These are phyloP conservation scores for Myriosclerotinia curreyana DNA, from an alignment of 2,329 filamentous ascomycete species.

Conservation along the genomic window DNA sequence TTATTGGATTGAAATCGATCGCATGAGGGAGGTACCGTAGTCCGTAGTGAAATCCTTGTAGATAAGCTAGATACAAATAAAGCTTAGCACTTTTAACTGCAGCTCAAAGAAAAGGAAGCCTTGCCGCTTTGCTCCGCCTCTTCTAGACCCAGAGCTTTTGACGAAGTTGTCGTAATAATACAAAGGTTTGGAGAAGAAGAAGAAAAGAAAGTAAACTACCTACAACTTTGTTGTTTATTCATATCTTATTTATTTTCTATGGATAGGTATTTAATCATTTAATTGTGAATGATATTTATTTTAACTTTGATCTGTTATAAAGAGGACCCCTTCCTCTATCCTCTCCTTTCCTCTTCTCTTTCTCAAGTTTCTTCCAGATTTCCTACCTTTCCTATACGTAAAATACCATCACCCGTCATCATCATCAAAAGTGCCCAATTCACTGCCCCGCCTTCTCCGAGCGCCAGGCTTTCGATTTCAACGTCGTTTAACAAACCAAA, in stretches of 20 bases:
- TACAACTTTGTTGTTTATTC: background rate
- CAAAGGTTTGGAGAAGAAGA: background rate
- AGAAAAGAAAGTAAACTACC: background rate
- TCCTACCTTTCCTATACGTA: background rate
- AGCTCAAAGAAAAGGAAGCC: background rate
- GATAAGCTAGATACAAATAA: background rate
- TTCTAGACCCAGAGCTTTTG: background rate
- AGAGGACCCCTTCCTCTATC: background rate
- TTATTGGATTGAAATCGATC: no score
- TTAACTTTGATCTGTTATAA: background rate
- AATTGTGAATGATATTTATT: background rate
- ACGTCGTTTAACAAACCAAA: conserved; percentile 11
- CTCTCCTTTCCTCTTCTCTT: no score
- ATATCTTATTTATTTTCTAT: background rate
- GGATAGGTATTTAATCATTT: background rate
- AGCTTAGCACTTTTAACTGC: background rate
- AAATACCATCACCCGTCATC: background rate
- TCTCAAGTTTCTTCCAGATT: background rate
- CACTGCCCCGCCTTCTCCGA: conserved; percentile 4
- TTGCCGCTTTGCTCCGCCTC: conserved; percentile 1
- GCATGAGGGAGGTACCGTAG: no score
- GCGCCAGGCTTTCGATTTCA: background rate
- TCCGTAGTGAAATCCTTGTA: background rate
- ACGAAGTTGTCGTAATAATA: no score
- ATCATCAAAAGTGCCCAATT: background rate